phyloP scores from a whole-genome alignment of 495 filamentous ascomycete genomes.

The Xylaria sp. region DNA sequence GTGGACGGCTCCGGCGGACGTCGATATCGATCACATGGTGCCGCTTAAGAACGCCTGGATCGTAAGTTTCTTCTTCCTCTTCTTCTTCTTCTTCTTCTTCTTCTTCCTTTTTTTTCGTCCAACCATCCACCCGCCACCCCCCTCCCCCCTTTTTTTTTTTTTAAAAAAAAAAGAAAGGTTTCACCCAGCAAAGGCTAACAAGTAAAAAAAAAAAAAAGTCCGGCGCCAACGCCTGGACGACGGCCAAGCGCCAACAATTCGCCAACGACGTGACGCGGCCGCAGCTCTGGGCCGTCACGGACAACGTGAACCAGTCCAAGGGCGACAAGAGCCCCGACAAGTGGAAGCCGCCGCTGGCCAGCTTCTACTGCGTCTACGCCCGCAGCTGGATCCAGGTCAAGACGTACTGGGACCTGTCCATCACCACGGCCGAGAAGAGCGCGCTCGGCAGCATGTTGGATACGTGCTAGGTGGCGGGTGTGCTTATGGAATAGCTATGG shows the following conservation, averaged over 20 bases:
- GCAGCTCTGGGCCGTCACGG: constrained; percentile 76
- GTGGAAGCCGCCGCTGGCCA: constrained; percentile 73
- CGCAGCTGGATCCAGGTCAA: constrained; percentile 76
- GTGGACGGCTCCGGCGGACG: constrained; percentile 69
- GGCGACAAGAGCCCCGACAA: constrained; percentile 70
- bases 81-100: not conserved
- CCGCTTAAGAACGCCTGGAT: constrained; percentile 79
- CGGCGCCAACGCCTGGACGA: constrained; percentile 65
- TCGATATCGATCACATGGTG: constrained; percentile 81
- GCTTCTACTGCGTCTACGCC: constrained; percentile 79
- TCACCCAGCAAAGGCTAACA: not conserved
- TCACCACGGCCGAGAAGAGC: constrained; percentile 67
- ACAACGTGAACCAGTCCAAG: constrained; percentile 74
- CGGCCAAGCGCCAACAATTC: constrained; percentile 65
- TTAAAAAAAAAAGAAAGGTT: too few relatives aligned
- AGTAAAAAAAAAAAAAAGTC: constrained; percentile 46
- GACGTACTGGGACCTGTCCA: constrained; percentile 62
- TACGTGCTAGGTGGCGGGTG: constrained; percentile 65
- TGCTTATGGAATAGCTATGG: too few relatives aligned
- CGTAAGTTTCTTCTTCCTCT: constrained; percentile 42
- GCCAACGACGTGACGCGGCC: constrained; percentile 76
- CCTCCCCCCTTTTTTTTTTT: too few relatives aligned
- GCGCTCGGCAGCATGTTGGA: constrained; percentile 69
- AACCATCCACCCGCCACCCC: too few relatives aligned
- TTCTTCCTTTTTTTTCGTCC: not conserved